Conservation (phyloP, 2,329 filamentous ascomycete species). For the Didymella exigua region DNA sequence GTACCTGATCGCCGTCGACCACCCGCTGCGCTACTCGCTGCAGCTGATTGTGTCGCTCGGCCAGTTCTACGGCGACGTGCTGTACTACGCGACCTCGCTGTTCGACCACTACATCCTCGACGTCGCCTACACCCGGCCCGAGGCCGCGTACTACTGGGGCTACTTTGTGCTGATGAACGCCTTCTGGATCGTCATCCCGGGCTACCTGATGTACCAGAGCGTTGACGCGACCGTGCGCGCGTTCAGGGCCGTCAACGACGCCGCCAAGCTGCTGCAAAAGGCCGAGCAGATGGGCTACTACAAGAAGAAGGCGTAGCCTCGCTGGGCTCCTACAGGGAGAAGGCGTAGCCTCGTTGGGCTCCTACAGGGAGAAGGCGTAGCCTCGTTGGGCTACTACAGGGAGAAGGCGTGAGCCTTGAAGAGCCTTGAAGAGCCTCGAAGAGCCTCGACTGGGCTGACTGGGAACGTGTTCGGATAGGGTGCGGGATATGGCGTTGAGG, state of each 20-base stretch:
- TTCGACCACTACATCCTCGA: conserved; percentile 64
- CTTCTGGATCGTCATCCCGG: conserved; percentile 68
- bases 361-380: too few species aligned
- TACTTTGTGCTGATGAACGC: conserved; percentile 71
- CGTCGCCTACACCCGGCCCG: conserved; percentile 64
- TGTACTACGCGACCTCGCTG: conserved; percentile 68
- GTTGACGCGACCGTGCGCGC: conserved; percentile 41
- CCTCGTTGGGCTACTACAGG: too few species aligned
- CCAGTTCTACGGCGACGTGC: conserved; percentile 67
- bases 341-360: too few species aligned
- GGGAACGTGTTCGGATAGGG: too few species aligned
- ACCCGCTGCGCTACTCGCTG: conserved; percentile 63
- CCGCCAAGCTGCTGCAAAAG: conserved; percentile 41
- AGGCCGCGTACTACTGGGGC: conserved; percentile 68
- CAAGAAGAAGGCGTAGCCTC: too few species aligned
- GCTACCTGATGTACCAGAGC: conserved; percentile 44
- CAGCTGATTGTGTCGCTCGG: conserved; percentile 67
- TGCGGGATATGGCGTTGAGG: neutral
- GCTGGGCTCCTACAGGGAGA: too few species aligned
- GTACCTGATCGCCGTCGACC: conserved; percentile 58
- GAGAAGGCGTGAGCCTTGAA: too few species aligned
- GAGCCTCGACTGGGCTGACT: neutral
- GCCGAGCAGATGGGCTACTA: conserved; percentile 30
- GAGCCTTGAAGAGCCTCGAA: too few species aligned
- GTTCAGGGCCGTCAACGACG: conserved; percentile 44